These are phyloP conservation scores for Podaxis rugospora DNA, from an alignment of 768 basidiomycete genomes.

Conservation along the genomic window DNA sequence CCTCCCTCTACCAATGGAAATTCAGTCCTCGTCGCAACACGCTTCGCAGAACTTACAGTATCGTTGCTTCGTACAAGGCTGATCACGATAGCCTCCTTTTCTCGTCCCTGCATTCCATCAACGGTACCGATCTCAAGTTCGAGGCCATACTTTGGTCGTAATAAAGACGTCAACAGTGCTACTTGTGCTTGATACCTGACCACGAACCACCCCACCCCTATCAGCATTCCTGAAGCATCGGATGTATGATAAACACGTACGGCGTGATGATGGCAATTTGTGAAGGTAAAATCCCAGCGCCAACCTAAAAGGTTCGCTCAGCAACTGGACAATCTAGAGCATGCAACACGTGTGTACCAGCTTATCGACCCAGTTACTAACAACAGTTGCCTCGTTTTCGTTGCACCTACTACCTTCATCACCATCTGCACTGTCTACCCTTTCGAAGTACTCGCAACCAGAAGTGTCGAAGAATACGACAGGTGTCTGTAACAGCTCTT, in stretches of 20 bases:
- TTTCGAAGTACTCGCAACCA: constrained; percentile 91
- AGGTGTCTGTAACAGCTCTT: constrained; percentile 70
- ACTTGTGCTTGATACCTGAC: constrained; percentile 92
- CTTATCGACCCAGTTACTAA: constrained; percentile 76
- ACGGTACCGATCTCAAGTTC: constrained; percentile 89
- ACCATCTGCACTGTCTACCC: constrained; percentile 53
- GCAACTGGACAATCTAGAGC: neutral
- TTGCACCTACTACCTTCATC: constrained; percentile 92
- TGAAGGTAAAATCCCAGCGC: constrained; percentile 52
- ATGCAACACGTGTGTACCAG: constrained; percentile 43
- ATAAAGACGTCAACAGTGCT: constrained; percentile 68
- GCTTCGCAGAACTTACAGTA: constrained; percentile 38
- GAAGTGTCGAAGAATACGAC: constrained; percentile 94
- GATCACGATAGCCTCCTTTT: constrained; percentile 92
- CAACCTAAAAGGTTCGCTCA: constrained; percentile 35
- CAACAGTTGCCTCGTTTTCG: constrained; percentile 90
- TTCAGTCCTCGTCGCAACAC: constrained; percentile 1
- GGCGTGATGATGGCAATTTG: constrained; percentile 91
- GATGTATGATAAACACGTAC: constrained; percentile 29
- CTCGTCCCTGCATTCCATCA: constrained; percentile 96
- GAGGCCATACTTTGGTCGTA: constrained; percentile 65
- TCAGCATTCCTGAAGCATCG: neutral
- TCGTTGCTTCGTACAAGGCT: constrained; percentile 92
- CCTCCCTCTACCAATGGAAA: constrained; percentile 55
- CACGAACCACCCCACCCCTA: neutral